Percentiles rank a stretch among this genome's conserved stretches.
These are phyloP conservation scores for Acorus calamus DNA, from an alignment of 106 monocot species.

Conservation along the genomic window DNA sequence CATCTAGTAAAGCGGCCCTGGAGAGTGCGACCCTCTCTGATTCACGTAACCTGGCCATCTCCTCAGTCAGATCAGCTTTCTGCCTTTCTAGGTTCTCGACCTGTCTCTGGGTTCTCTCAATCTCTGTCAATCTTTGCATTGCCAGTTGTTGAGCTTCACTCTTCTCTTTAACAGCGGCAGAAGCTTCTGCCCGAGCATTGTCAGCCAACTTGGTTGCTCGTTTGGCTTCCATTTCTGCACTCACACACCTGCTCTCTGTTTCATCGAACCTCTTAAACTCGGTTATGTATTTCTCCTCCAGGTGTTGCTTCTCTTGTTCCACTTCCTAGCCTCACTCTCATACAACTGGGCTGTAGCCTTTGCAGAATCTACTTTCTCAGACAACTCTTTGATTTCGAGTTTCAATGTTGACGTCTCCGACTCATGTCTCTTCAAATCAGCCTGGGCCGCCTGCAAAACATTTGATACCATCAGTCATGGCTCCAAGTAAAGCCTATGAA, in stretches of 20 bases:
- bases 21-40: constrained; percentile 51
- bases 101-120: constrained; percentile 63
- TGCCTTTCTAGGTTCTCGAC: constrained; percentile 66
- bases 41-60: constrained; percentile 31
- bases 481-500: too few species aligned
- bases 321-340: constrained; percentile 57
- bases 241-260: constrained; percentile 49
- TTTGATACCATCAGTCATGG: too few species aligned
- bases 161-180: constrained; percentile 71
- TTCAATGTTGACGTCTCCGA: constrained; percentile 46
- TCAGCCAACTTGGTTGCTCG: constrained; percentile 70
- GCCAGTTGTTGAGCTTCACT: constrained; percentile 62
- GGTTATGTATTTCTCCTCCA: constrained; percentile 69
- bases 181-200: constrained; percentile 50
- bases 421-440: constrained; percentile 48
- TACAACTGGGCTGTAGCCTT: constrained; percentile 41
- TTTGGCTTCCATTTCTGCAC: constrained; percentile 72
- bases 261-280: constrained; percentile 80
- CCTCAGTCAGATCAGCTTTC: constrained; percentile 29
- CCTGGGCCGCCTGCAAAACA: constrained; percentile 43
- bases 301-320: constrained; percentile 79
- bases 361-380: constrained; percentile 39
- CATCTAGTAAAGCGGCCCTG: constrained; percentile 55
- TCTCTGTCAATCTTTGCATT: constrained; percentile 58
- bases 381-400: constrained; percentile 37